Base-by-base conservation (phyloP, 306 rosid species). In the Gastrolobium bilobum region DNA sequence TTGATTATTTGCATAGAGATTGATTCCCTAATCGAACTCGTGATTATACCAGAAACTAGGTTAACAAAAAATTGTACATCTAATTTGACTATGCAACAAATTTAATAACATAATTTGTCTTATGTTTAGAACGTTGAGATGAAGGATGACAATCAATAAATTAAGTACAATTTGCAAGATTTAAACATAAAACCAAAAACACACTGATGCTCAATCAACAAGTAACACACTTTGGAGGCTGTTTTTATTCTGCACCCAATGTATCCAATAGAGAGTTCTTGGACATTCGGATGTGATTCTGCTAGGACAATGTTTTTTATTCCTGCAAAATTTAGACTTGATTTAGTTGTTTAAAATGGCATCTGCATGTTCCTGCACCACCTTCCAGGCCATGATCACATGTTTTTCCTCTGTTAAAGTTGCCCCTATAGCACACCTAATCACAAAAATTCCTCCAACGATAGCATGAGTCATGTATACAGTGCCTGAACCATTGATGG, bases 341-440 rank as follows among this genome's bases (percentile, higher is more conserved):
- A 53, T 15, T n/a, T 9, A 39, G 44, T 65, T 6, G 2, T 54
- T 54, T 10, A 71, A 39, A 62, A 71, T 71, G 8, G 38, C 38
- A 73, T 66, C 37, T 3, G 89, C 89, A 20, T 86, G 78, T 39
- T 84, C 81, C 8, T 86, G 85, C 34, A 90, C 90, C 66, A 67
- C 80, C 64, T 84, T 84, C 88, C 87, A 87, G 0, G 89, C 89
- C 68, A 6, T 62, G 6, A 68, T 1, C 5, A 88, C 76, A 40
- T 86, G 89, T 0, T 3, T 11, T 5, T 88, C 86, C 46, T 86
- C 80, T 0, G 87, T 79, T 7, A 90, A 46, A 3, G 89, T 80
- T 3, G 86, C 84, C 8, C 94, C 94, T 11, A 88, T 68, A 0
- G 92, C 90, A 53, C 82, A 88, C 10, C 94, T 50, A 13, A 86